Percentiles rank a stretch among this genome's conserved stretches.
phyloP scores from a whole-genome alignment of 768 basidiomycete species.

The Cantharellus anzutake region DNA sequence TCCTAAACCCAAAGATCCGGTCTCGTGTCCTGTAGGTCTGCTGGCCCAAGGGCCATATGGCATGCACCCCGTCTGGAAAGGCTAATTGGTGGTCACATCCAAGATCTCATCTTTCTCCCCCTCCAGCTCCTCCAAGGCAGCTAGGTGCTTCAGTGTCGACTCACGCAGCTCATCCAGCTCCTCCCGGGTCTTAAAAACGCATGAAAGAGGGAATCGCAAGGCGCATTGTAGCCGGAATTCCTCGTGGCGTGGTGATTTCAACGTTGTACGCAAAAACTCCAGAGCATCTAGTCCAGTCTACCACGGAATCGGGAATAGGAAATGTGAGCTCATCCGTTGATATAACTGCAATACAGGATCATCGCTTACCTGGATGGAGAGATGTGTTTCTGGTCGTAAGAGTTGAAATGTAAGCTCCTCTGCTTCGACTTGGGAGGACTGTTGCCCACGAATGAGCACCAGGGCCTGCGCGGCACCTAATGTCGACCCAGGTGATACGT shows the following conservation, averaged over 20 bases:
- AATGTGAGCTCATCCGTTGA: neutral
- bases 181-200: slow-evolving; percentile 38
- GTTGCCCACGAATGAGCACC: slow-evolving; percentile 19
- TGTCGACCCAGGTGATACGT: slow-evolving; percentile 17
- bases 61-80: too few relatives aligned
- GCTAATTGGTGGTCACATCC: too few relatives aligned
- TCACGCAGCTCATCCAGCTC: slow-evolving; percentile 21
- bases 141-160: neutral
- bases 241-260: slow-evolving; percentile 33
- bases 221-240: slow-evolving; percentile 43
- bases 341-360: neutral
- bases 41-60: too few relatives aligned
- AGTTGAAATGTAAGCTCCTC: slow-evolving; percentile 37
- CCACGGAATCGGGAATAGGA: slow-evolving; percentile 14
- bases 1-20: too few relatives aligned
- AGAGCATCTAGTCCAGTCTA: slow-evolving; percentile 31
- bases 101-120: neutral
- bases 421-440: slow-evolving; percentile 34
- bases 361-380: slow-evolving; percentile 29
- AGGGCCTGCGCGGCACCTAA: slow-evolving; percentile 46
- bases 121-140: neutral
- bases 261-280: slow-evolving; percentile 26
- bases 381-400: slow-evolving; percentile 23
- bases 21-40: too few relatives aligned
- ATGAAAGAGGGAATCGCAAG: slow-evolving; percentile 37